Conservation (phyloP, 1,139 yeast species). For the Geotrichum candidum region DNA sequence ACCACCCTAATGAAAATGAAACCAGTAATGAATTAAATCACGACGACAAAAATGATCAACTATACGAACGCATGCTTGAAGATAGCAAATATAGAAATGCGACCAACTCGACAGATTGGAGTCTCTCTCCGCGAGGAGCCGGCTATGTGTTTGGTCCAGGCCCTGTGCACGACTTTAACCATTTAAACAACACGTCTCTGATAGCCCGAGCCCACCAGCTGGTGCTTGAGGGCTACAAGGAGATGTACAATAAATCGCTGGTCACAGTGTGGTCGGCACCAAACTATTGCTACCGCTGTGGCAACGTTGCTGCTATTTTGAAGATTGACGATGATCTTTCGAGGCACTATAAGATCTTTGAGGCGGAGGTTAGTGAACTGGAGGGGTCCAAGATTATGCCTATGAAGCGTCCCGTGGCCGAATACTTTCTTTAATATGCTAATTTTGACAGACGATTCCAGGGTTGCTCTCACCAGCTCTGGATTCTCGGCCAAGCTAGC, state of each 20-base stretch:
- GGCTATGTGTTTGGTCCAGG: constrained; percentile 86
- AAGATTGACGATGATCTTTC: constrained; percentile 64
- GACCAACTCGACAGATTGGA: constrained; percentile 48
- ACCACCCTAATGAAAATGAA: constrained; percentile 1
- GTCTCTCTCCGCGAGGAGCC: constrained; percentile 95
- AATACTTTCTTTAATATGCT: constrained; percentile 53
- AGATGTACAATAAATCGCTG: constrained; percentile 77
- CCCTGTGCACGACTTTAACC: constrained; percentile 75
- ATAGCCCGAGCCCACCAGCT: constrained; percentile 97
- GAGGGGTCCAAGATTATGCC: constrained; percentile 50
- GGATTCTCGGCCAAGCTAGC: background rate
- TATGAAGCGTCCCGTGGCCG: constrained; percentile 67
- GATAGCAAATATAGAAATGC: constrained; percentile 6
- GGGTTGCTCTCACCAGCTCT: background rate
- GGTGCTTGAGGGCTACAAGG: constrained; percentile 93
- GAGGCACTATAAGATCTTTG: constrained; percentile 77
- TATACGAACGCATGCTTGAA: constrained; percentile 9
- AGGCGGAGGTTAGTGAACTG: constrained; percentile 65
- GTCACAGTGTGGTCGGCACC: constrained; percentile 96
- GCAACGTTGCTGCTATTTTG: constrained; percentile 88
- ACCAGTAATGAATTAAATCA: background rate
- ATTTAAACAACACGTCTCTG: constrained; percentile 68
- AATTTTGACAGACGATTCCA: background rate
- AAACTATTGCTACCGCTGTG: constrained; percentile 90
- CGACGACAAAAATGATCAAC: background rate